These are phyloP conservation scores for Globisporangium splendens DNA, from an alignment of 352 stramenopile species.

Conservation along the genomic window DNA sequence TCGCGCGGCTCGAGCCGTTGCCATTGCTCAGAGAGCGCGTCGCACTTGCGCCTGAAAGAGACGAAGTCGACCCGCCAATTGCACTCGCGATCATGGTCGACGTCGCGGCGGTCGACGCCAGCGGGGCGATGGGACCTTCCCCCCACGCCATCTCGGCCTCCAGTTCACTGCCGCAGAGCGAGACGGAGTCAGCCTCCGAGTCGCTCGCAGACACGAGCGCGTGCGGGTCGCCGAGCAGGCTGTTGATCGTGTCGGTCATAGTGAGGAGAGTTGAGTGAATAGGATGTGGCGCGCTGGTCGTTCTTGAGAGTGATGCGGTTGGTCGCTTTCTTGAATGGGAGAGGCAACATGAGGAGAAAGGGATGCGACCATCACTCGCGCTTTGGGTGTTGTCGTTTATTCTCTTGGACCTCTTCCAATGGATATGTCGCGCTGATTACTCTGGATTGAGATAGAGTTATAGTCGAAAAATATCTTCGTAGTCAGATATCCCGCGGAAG, in stretches of 20 bases:
- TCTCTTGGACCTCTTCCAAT: not conserved
- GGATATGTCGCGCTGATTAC: too few relatives aligned
- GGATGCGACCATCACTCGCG: too few relatives aligned
- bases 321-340: not conserved
- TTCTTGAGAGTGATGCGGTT: not conserved
- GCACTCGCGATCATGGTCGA: not conserved
- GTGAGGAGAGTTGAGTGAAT: not conserved
- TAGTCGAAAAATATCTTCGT: too few relatives aligned
- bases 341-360: too few relatives aligned
- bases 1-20: slow-evolving; percentile 57
- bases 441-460: too few relatives aligned
- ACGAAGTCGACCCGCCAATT: not conserved
- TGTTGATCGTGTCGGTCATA: slow-evolving; percentile 11
- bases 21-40: slow-evolving; percentile 54
- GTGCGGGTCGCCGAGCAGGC: slow-evolving; percentile 18
- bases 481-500: too few relatives aligned
- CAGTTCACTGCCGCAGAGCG: slow-evolving; percentile 69
- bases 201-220: slow-evolving; percentile 35
- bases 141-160: slow-evolving; percentile 78
- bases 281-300: too few relatives aligned
- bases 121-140: slow-evolving; percentile 68
- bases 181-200: slow-evolving; percentile 60
- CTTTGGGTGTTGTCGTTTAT: not conserved
- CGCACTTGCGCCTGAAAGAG: slow-evolving; percentile 1
- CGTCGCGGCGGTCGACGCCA: slow-evolving; percentile 7